A percentile compares a stretch with the other conserved stretches of the same genome.
These are phyloP conservation scores for Haplographium delicatum DNA, from an alignment of 495 filamentous ascomycete genomes.

Conservation along the genomic window DNA sequence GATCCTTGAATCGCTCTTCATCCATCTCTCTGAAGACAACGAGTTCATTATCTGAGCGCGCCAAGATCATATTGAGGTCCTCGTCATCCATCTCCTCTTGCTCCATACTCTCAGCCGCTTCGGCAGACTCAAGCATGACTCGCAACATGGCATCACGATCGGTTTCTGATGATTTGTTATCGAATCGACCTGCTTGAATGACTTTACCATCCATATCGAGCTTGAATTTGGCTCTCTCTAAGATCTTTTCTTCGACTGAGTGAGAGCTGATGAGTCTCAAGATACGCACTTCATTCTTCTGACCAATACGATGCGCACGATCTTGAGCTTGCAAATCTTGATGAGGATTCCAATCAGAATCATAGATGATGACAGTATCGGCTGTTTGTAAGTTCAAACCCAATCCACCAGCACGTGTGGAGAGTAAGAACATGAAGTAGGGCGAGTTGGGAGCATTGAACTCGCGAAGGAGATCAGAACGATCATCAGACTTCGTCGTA, in stretches of 20 bases:
- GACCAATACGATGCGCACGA: slow-evolving; percentile 98
- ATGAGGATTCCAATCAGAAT: slow-evolving; percentile 99
- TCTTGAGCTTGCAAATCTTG: slow-evolving; percentile 99
- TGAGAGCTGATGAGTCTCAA: slow-evolving; percentile 91
- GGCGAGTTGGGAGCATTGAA: slow-evolving; percentile 89
- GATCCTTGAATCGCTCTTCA: slow-evolving; percentile 57
- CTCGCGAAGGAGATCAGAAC: slow-evolving; percentile 77
- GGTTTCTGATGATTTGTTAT: slow-evolving; percentile 98
- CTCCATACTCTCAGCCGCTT: slow-evolving; percentile 74
- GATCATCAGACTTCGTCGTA: slow-evolving; percentile 94
- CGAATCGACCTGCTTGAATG: slow-evolving; percentile 97
- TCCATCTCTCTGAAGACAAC: slow-evolving; percentile 71
- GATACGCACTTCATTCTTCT: slow-evolving; percentile 99
- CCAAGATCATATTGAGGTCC: slow-evolving; percentile 84
- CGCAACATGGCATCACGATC: slow-evolving; percentile 94
- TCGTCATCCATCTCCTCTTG: slow-evolving; percentile 97
- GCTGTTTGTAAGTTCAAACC: slow-evolving; percentile 96
- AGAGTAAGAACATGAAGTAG: slow-evolving; percentile 96
- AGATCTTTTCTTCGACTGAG: slow-evolving; percentile 97
- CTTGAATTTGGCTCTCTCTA: slow-evolving; percentile 95
- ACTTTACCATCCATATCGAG: slow-evolving; percentile 99
- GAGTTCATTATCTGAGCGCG: slow-evolving; percentile 70
- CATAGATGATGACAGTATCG: slow-evolving; percentile 98
- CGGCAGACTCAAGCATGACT: slow-evolving; percentile 85
- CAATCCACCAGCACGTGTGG: slow-evolving; percentile 97